Evolutionary conservation across 495 filamentous ascomycete genomes (phyloP).

Genomic region (Penicillium turbatum): DNA sequence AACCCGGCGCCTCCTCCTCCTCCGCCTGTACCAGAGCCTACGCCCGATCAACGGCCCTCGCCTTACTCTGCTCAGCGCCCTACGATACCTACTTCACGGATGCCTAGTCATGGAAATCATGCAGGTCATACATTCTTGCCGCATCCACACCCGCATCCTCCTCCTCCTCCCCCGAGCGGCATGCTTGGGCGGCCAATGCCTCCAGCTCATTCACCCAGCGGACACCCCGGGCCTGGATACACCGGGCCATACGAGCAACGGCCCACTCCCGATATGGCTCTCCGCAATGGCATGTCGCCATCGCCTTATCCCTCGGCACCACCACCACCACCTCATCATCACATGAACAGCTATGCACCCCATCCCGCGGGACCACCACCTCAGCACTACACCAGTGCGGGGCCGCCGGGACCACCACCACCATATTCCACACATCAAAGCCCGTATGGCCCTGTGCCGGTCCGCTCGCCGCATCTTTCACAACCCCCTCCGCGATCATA

Average conservation of each 20-base stretch:
- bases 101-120: slow-evolving; percentile 12
- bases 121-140: slow-evolving; percentile 26
- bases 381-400: slow-evolving; percentile 28
- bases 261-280: slow-evolving; percentile 18
- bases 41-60: slow-evolving; percentile 36
- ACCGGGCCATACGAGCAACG: slow-evolving; percentile 37
- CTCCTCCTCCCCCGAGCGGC: slow-evolving; percentile 14
- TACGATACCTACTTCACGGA: slow-evolving; percentile 33
- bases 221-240: slow-evolving; percentile 15
- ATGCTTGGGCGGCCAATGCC: slow-evolving; percentile 34
- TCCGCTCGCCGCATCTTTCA: slow-evolving; percentile 39
- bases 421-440: slow-evolving; percentile 38
- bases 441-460: slow-evolving; percentile 38
- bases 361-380: slow-evolving; percentile 30
- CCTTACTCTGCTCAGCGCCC: slow-evolving; percentile 33
- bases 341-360: slow-evolving; percentile 33
- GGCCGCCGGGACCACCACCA: slow-evolving; percentile 40
- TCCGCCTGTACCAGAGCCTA: slow-evolving; percentile 27
- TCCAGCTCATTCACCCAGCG: slow-evolving; percentile 23
- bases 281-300: slow-evolving; percentile 37
- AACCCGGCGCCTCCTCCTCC: slow-evolving; percentile 21
- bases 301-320: slow-evolving; percentile 29
- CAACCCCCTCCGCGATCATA: slow-evolving; percentile 37
- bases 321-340: slow-evolving; percentile 23
- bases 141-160: slow-evolving; percentile 18